Evolutionary conservation across 2,329 filamentous ascomycete genomes (phyloP), one percentile per base, ranked within the genome.

Genomic region (Gyromitra esculenta): DNA sequence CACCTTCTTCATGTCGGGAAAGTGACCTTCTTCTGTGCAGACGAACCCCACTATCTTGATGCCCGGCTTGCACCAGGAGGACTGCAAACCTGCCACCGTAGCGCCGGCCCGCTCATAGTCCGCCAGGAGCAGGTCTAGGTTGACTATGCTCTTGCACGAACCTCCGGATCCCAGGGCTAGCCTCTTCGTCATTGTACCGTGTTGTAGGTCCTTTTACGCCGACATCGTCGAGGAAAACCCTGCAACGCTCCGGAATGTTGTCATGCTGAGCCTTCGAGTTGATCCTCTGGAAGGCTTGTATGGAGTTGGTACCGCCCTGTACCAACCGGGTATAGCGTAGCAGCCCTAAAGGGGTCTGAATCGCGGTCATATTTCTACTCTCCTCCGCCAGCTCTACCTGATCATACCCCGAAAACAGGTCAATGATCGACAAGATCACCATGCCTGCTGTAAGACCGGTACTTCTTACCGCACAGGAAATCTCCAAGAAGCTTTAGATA

Each of bases 91-190:
- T 1, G 63, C 25, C 5, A 66, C 35, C 0, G 45, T 52, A 0
- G 25, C 43, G 1, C 50, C 35, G 1, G 63, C 43, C 11, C 11
- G 6, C 35, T 66, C 43, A 4, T 50, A 50, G 11, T 66, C 63
- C 4, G n/a, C 25, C 9, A 66, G 18, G 21, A 54, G 21, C 0
- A 5, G 4, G 21, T 50, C 18, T 6, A 52, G 5, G 13, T 52
- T 52, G 43, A n/a, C 13, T 66, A 35, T 66, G 63, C 43, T 66
- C 43, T 7, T 35, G 18, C 0, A 66, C 43, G 5, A 66, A 52
- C 8, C 43, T 8, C 21, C 21, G 3, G 13, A 66, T 39, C 4
- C 43, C 63, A 15, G 63, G 18, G 15, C 7, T n/a, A 5, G n/a
- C 21, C 2, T 66, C 9, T 15, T 37, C 41, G 0, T 66, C 2